These are phyloP conservation scores for Podaxis carcinomalis DNA, from an alignment of 768 basidiomycete species.

Conservation along the genomic window DNA sequence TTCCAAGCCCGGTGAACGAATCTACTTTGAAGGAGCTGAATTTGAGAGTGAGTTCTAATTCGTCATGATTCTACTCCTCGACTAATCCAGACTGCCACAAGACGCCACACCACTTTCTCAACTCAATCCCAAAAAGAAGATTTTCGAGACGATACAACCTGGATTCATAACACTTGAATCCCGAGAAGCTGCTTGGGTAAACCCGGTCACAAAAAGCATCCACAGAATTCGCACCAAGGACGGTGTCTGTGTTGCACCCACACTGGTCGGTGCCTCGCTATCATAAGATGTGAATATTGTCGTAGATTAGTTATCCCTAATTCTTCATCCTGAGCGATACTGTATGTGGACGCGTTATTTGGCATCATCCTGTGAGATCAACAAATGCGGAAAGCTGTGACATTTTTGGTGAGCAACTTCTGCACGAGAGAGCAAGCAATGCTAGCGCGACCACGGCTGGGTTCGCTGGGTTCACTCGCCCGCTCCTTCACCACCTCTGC, in stretches of 20 bases:
- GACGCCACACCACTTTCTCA: conserved; percentile 70
- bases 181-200: conserved; percentile 89
- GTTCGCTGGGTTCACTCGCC: conserved; percentile 27
- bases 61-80: neutral
- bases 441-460: conserved; percentile 30
- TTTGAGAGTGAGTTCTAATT: conserved; percentile 61
- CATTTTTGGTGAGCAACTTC: neutral
- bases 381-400: conserved; percentile 11
- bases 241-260: conserved; percentile 78
- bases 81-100: conserved; percentile 17
- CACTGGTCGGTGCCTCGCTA: conserved; percentile 84
- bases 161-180: conserved; percentile 89
- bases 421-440: conserved; percentile 19
- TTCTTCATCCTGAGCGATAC: neutral
- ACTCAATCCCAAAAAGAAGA: conserved; percentile 98
- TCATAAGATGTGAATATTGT: conserved; percentile 45
- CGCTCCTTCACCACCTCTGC: conserved; percentile 50
- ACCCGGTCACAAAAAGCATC: conserved; percentile 70
- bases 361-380: conserved; percentile 6
- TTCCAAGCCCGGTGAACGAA: conserved; percentile 85
- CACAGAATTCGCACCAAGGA: conserved; percentile 85
- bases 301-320: neutral
- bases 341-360: conserved; percentile 13
- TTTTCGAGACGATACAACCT: conserved; percentile 97
- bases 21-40: conserved; percentile 92